Evolutionary conservation across 768 basidiomycete species (phyloP), one percentile per base, ranked within the genome.

Genomic region (Amanita pseudoporphyria): DNA sequence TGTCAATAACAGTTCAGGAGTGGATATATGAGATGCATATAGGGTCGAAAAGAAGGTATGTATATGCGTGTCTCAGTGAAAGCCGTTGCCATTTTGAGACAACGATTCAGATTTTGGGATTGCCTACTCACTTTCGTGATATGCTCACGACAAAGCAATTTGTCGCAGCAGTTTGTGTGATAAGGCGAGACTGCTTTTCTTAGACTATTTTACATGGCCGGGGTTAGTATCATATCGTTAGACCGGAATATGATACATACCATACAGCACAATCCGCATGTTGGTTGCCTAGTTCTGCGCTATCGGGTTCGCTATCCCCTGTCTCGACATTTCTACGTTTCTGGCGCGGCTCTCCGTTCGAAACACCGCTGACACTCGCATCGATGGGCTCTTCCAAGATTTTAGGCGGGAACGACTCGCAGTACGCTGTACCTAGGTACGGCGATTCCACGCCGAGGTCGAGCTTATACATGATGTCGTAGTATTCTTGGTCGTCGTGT

Each of bases 401-500:
- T 19, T 1, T 18, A 18, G 16, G 21, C 9, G 24, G 24, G 22
- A 41, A 7, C 12, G 3, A 22, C 9, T 49, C 47, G 3, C 3
- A 10, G 40, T 35, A 49, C 10, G 22, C 26, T 14, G n/a, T 28
- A 4, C 38, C 28, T 26, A 41, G n/a, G 21, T 38, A 48, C 9
- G 39, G 48, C 6, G 38, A 41, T 26, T 49, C 48, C 1, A n/a
- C 39, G 4, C 48, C 48, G 14, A 49, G 18, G 9, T 49, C 48
- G 6, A 49, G 26, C 38, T 24, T 40, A 19, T 49, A 49, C 24
- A 26, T 26, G 12, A 22, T 32, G 6, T 49, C 48, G 14, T 41
- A 13, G n/a, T 49, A 49, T 10, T 49, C 48, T 22, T 49, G 48
- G 21, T 49, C 47, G n/a, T 36, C 26, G 0, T 24, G 28, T 13